Evolutionary conservation across 805 yeast species (phyloP).

Genomic region (Torulaspora microellipsoides): DNA sequence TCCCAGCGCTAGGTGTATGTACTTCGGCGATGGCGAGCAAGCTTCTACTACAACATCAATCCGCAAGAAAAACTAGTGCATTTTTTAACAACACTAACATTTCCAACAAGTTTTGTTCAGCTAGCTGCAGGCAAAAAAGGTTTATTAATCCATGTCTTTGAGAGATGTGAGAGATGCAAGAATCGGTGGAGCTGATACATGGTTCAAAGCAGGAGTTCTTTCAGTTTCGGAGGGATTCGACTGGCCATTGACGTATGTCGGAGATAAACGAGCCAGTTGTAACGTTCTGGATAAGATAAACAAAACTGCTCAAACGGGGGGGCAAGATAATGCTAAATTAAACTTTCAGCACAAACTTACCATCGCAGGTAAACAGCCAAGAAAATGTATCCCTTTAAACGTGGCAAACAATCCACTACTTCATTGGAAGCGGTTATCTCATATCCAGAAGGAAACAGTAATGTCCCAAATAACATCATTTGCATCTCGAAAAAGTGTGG

Average conservation of each 20-base stretch:
- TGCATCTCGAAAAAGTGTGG: conserved; percentile 6
- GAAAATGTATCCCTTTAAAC: conserved; percentile 6
- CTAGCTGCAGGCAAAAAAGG: too few relatives aligned
- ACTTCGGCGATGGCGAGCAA: too few relatives aligned
- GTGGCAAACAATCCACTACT: background rate
- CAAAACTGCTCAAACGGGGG: background rate
- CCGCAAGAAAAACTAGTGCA: too few relatives aligned
- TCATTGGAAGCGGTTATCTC: background rate
- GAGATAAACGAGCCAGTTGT: background rate
- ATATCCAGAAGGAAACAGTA: background rate
- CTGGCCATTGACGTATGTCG: conserved; percentile 4
- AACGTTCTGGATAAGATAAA: background rate
- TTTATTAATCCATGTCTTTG: too few relatives aligned
- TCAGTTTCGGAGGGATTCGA: conserved; percentile 3
- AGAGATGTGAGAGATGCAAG: too few relatives aligned
- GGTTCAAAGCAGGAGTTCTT: conserved; percentile 11
- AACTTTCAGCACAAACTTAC: conserved; percentile 3
- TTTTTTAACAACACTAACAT: too few relatives aligned
- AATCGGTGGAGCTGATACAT: conserved; percentile 1
- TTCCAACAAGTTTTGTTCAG: too few relatives aligned
- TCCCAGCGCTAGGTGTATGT: too few relatives aligned
- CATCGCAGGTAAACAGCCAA: conserved; percentile 8
- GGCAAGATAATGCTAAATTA: background rate
- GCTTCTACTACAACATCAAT: too few relatives aligned
- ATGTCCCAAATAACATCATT: conserved; percentile 1